Conservation (phyloP, 768 basidiomycete genomes). For the Mycena alexandri region DNA sequence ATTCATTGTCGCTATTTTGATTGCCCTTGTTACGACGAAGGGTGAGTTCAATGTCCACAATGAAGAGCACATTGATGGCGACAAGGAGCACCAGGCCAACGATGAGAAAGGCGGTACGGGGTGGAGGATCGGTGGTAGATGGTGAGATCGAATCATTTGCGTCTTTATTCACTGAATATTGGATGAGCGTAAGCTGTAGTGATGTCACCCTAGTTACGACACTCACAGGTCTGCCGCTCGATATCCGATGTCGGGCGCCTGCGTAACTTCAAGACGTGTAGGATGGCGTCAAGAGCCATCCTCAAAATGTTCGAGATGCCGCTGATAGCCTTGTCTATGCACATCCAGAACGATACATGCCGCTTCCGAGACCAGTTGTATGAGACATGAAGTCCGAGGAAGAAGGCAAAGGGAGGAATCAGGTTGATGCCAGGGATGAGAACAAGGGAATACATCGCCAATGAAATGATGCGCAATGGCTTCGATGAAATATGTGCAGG, state of each 20-base stretch:
- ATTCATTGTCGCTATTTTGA: too few relatives aligned
- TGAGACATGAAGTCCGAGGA: neutral
- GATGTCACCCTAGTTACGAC: too few relatives aligned
- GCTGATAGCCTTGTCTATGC: neutral
- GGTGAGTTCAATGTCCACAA: too few relatives aligned
- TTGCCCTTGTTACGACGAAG: too few relatives aligned
- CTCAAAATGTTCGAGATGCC: neutral
- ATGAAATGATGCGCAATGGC: neutral
- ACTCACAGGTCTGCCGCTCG: too few relatives aligned
- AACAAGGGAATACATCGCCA: neutral
- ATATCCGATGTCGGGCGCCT: neutral
- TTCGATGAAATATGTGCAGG: neutral
- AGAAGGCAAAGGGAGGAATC: neutral
- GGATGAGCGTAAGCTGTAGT: too few relatives aligned
- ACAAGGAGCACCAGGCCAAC: too few relatives aligned
- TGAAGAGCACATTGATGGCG: too few relatives aligned
- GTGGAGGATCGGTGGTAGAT: too few relatives aligned
- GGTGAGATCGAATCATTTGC: too few relatives aligned
- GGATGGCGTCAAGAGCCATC: slow-evolving; percentile 2
- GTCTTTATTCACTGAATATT: too few relatives aligned
- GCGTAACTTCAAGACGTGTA: slow-evolving; percentile 1
- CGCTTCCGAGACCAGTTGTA: neutral
- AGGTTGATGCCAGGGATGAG: neutral
- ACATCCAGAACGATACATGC: neutral
- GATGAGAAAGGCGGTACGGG: too few relatives aligned